Conservation (phyloP, 768 basidiomycete species). For the Myochromella boudieri region DNA sequence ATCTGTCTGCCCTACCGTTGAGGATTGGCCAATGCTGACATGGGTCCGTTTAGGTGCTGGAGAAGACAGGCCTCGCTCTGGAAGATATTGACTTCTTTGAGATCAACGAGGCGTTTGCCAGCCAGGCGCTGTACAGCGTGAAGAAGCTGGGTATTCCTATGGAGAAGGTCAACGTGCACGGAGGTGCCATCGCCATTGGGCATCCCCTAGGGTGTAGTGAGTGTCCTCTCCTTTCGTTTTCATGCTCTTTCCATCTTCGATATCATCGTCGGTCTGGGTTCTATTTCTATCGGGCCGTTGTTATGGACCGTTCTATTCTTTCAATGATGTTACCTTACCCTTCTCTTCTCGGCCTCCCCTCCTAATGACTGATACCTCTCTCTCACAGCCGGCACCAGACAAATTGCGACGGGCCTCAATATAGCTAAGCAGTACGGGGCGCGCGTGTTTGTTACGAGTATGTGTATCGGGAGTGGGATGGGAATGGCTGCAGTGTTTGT, state of each 20-base stretch:
- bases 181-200: constrained; percentile 88
- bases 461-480: constrained; percentile 92
- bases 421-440: constrained; percentile 76
- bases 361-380: neutral
- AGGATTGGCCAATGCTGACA: neutral
- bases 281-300: too few relatives aligned
- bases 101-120: constrained; percentile 91
- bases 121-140: constrained; percentile 74
- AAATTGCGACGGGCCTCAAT: constrained; percentile 81
- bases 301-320: too few relatives aligned
- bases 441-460: constrained; percentile 83
- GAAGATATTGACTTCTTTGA: constrained; percentile 88
- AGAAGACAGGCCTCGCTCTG: constrained; percentile 59
- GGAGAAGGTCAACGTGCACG: constrained; percentile 83
- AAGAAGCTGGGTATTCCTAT: constrained; percentile 67
- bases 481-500: constrained; percentile 89
- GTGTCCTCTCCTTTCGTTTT: constrained; percentile 26
- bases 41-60: constrained; percentile 37
- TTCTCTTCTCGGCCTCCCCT: neutral
- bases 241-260: neutral
- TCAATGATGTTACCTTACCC: neutral
- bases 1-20: neutral
- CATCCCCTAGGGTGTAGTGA: constrained; percentile 85
- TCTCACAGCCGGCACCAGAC: constrained; percentile 71
- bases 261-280: neutral